These are phyloP conservation scores for Aspergillus fischeri DNA, from an alignment of 2,329 filamentous ascomycete species.

Conservation along the genomic window DNA sequence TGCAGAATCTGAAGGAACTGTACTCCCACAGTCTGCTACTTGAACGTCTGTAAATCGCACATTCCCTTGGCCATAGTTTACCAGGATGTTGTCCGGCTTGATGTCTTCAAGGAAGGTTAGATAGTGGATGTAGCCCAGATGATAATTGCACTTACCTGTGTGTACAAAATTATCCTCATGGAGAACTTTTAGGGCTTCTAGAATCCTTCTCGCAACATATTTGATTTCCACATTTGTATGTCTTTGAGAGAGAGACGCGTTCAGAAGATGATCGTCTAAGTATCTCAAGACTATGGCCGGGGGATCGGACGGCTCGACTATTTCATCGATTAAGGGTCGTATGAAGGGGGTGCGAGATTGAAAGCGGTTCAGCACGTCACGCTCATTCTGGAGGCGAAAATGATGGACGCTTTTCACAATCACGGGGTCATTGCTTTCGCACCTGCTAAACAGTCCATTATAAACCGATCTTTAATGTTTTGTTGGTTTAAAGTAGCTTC, in stretches of 20 bases:
- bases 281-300: conserved; percentile 19
- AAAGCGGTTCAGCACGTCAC: conserved; percentile 11
- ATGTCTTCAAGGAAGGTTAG: conserved; percentile 17
- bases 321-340: conserved; percentile 15
- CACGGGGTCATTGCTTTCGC: conserved; percentile 13
- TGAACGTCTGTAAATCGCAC: conserved; percentile 19
- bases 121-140: neutral
- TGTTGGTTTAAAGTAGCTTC: neutral
- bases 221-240: conserved; percentile 18
- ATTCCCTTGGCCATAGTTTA: conserved; percentile 15
- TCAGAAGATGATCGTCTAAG: conserved; percentile 20
- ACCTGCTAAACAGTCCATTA: neutral
- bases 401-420: conserved; percentile 15
- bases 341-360: conserved; percentile 6
- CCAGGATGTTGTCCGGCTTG: conserved; percentile 20
- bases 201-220: conserved; percentile 11
- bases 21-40: conserved; percentile 19
- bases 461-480: neutral
- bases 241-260: conserved; percentile 12
- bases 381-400: conserved; percentile 14
- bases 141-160: conserved; percentile 11
- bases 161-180: conserved; percentile 17
- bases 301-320: conserved; percentile 4
- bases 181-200: conserved; percentile 12
- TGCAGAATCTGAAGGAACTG: conserved; percentile 10